These are phyloP conservation scores for Chaetomium fimeti DNA, from an alignment of 495 filamentous ascomycete genomes.

Conservation along the genomic window DNA sequence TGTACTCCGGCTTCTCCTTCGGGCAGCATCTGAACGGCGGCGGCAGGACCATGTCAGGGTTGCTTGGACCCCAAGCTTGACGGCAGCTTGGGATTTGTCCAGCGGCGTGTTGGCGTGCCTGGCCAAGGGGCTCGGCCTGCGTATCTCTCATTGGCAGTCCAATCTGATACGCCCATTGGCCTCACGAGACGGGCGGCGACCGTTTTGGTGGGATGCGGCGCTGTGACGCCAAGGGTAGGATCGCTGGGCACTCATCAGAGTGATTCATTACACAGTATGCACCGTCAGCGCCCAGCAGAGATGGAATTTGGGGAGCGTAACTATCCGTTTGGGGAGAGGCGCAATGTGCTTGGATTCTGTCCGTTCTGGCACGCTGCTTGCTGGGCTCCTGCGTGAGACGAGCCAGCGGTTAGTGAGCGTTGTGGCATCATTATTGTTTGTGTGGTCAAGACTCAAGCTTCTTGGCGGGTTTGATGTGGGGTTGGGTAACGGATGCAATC, in stretches of 20 bases:
- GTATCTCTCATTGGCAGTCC: background rate
- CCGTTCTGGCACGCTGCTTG: background rate
- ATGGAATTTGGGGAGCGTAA: background rate
- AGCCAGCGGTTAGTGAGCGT: too few relatives aligned
- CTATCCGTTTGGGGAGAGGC: background rate
- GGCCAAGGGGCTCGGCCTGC: slow-evolving; percentile 12
- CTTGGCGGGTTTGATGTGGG: background rate
- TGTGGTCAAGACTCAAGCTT: too few relatives aligned
- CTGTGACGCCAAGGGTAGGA: background rate
- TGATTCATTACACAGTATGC: too few relatives aligned
- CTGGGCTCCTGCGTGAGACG: too few relatives aligned
- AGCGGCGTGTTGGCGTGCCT: background rate
- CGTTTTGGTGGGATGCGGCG: slow-evolving; percentile 6
- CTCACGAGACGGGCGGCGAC: background rate
- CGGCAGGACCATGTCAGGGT: background rate
- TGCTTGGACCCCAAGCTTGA: background rate
- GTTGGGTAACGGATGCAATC: background rate
- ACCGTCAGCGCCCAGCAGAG: background rate
- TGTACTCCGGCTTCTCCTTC: background rate
- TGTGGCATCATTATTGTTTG: too few relatives aligned
- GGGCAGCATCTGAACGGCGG: background rate
- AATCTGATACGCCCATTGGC: background rate
- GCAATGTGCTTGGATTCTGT: background rate
- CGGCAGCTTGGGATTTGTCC: background rate
- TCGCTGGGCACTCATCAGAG: background rate